Evolutionary conservation across 331 rosid genomes (phyloP).

Genomic region (Malus hybrid): DNA sequence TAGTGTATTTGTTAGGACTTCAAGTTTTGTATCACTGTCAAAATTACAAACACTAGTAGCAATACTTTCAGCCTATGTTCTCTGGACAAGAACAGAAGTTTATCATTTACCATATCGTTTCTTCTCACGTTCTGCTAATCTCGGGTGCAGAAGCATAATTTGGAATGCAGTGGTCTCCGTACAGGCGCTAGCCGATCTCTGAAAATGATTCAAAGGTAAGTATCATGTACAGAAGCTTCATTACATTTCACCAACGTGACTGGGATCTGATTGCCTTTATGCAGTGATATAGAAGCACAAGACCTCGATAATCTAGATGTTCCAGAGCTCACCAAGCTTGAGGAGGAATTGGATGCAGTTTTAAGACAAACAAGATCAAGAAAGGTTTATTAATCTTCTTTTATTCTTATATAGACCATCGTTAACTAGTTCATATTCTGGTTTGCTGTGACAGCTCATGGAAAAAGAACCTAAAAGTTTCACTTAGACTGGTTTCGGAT

Average conservation of each 20-base stretch:
- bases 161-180: background rate
- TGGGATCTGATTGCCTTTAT: background rate
- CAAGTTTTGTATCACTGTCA: background rate
- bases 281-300: conserved; percentile 10
- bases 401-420: background rate
- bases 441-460: background rate
- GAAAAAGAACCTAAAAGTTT: background rate
- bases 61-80: background rate
- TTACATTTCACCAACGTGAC: background rate
- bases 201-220: conserved; percentile 9
- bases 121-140: background rate
- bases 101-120: background rate
- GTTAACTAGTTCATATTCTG: background rate
- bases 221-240: background rate
- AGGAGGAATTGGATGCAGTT: conserved; percentile 9
- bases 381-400: conserved; percentile 6
- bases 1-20: background rate
- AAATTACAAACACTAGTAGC: background rate
- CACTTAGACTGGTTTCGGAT: background rate
- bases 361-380: conserved; percentile 9
- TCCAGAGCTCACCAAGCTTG: conserved; percentile 11
- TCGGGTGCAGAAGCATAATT: background rate
- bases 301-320: conserved; percentile 12
- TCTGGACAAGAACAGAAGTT: background rate
- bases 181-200: background rate